Percentiles rank a stretch among this genome's conserved stretches.
phyloP scores from a whole-genome alignment of 805 yeast genomes.

The Metschnikowia koreensis region DNA sequence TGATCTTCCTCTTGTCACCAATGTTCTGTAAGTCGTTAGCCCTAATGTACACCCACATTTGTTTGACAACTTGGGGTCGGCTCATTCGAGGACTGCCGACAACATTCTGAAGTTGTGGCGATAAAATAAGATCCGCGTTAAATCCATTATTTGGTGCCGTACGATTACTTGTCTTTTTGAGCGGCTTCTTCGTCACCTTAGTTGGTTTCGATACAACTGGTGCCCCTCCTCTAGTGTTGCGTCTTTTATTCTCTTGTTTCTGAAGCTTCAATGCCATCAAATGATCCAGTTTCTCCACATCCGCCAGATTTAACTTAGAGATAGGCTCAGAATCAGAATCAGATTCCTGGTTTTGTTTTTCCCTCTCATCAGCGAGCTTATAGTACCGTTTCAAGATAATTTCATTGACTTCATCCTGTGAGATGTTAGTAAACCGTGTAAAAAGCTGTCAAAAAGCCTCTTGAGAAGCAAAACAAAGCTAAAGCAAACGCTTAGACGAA shows the following conservation, averaged over 20 bases:
- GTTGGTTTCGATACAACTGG: conserved; percentile 11
- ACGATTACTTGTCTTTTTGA: background rate
- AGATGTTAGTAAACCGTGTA: conserved; percentile 18
- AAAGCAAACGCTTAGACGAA: background rate
- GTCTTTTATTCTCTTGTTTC: conserved; percentile 18
- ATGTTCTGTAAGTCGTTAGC: conserved; percentile 64
- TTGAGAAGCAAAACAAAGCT: background rate
- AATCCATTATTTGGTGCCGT: conserved; percentile 34
- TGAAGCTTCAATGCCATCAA: conserved; percentile 51
- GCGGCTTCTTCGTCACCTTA: conserved; percentile 11
- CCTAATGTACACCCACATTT: conserved; percentile 70
- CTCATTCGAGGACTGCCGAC: conserved; percentile 46
- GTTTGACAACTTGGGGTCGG: conserved; percentile 69
- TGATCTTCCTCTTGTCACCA: conserved; percentile 58
- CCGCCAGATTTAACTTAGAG: conserved; percentile 23
- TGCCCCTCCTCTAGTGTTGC: conserved; percentile 16
- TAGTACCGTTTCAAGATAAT: conserved; percentile 59
- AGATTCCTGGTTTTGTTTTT: background rate
- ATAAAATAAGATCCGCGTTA: conserved; percentile 46
- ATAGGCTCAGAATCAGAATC: background rate
- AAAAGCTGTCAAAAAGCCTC: background rate
- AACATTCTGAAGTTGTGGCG: conserved; percentile 50
- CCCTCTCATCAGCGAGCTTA: conserved; percentile 40
- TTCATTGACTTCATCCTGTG: conserved; percentile 55
- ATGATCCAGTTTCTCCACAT: conserved; percentile 45